Evolutionary conservation across 1,139 yeast genomes (phyloP), one percentile per base, ranked within the genome.

Genomic region (Debaryomyces nepalensis): DNA sequence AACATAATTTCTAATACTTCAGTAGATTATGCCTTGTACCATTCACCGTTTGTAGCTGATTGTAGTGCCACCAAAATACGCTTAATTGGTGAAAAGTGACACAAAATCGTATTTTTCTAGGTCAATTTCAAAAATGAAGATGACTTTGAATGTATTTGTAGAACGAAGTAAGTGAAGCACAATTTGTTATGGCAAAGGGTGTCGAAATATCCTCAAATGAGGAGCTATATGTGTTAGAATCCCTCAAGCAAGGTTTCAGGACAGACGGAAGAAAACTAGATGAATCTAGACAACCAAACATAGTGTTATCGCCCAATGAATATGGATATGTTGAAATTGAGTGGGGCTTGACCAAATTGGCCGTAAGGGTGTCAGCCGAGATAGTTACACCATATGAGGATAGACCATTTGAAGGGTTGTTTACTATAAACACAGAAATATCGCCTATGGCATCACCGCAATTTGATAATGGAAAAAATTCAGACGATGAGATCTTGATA

Each of bases 401-500:
- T 53, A 74, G 97, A 40, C 98, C 98, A 1, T 91, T 88, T 58
- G 99, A 95, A 64, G 99, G 99, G 1, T 62, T 87, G 3, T 90
- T 93, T 59, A 71, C 79, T 32, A 90, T 93, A 21, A 81, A 87
- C 39, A 87, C 96, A 4, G 98, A 93, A 57, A 80, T 88, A 39
- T 79, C 91, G 12, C 86, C 97, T 19, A 86, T 91, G 90, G 96
- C 97, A 1, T 82, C 89, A 9, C 84, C 96, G 2, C 73, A 80
- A 54, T 90, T 89, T 61, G 97, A 90, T 53, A 81, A 81, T 54
- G 81, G 81, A 33, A 76, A 82, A 47, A 84, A 79, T 50, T 75
- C 86, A 14, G 87, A 85, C 46, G 95, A 89, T 46, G 98, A 91
- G 58, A 74, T 86, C 22, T 65, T 89, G 48, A 82, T 90, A 24